phyloP scores from a whole-genome alignment of 2,329 filamentous ascomycete species.

The Endoconidiophora laricicola region DNA sequence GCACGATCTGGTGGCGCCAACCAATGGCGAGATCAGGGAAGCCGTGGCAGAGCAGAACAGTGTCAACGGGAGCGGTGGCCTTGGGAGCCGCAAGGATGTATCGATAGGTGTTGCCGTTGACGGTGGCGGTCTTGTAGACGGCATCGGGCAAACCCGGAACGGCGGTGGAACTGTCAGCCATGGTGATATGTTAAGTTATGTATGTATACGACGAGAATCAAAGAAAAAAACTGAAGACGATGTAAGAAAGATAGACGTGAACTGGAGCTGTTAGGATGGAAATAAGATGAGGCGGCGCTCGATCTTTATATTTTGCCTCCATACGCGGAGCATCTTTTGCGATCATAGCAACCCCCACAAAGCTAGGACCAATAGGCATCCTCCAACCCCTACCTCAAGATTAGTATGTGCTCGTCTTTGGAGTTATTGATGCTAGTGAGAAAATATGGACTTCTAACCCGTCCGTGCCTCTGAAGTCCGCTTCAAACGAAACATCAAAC shows the following conservation, averaged over 20 bases:
- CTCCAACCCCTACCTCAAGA: not conserved
- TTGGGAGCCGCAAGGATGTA: constrained; percentile 40
- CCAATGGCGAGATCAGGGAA: constrained; percentile 71
- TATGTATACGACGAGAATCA: not conserved
- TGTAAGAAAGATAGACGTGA: not conserved
- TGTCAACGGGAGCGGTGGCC: constrained; percentile 26
- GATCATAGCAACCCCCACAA: too few species aligned
- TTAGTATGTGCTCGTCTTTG: too few species aligned
- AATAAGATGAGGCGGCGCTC: too few species aligned
- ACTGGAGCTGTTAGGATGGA: too few species aligned
- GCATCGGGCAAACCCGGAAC: constrained; percentile 23
- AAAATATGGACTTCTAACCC: too few species aligned
- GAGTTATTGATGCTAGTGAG: too few species aligned
- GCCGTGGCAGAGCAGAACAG: constrained; percentile 48
- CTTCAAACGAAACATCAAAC: too few species aligned
- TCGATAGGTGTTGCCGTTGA: constrained; percentile 44
- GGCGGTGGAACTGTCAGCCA: constrained; percentile 7
- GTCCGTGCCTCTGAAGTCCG: too few species aligned
- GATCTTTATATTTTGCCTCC: too few species aligned
- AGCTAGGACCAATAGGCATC: too few species aligned
- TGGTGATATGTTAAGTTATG: not conserved
- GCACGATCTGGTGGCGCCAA: constrained; percentile 80
- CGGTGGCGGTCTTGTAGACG: constrained; percentile 24
- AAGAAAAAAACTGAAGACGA: not conserved
- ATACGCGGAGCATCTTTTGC: too few species aligned